Percentiles rank a stretch among this genome's conserved stretches.
These are phyloP conservation scores for Rhodamnia argentea DNA, from an alignment of 345 rosid genomes.

Conservation along the genomic window DNA sequence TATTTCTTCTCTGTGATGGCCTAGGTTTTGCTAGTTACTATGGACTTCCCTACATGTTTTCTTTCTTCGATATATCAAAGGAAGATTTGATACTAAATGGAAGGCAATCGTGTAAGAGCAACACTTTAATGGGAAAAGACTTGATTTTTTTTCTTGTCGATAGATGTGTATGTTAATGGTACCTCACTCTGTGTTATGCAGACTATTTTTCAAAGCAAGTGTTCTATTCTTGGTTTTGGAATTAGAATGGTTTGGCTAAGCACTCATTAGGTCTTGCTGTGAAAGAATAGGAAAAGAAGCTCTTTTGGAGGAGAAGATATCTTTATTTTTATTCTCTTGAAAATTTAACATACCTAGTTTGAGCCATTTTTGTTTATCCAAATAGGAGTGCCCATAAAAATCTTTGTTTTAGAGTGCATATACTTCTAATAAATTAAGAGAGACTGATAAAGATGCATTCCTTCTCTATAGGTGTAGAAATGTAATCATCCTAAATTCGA, in stretches of 20 bases:
- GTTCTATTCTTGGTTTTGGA: not conserved
- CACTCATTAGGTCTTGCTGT: not conserved
- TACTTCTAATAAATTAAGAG: not conserved
- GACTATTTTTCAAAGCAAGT: not conserved
- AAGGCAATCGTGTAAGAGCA: not conserved
- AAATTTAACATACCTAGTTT: not conserved
- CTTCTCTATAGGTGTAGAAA: not conserved
- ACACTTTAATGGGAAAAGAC: not conserved
- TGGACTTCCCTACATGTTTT: not conserved
- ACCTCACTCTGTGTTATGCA: not conserved
- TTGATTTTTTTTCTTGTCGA: not conserved
- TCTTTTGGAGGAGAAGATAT: not conserved
- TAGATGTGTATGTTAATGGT: not conserved
- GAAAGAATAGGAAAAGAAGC: not conserved
- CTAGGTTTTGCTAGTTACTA: not conserved
- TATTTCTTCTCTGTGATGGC: not conserved
- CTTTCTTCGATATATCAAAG: no score
- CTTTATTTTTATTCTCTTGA: not conserved
- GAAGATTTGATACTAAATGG: not conserved
- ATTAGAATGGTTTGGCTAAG: not conserved
- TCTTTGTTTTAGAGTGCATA: no score
- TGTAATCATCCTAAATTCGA: not conserved
- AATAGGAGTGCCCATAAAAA: not conserved
- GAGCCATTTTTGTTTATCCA: not conserved
- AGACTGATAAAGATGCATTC: not conserved